Conservation (phyloP, 2,329 filamentous ascomycete genomes). For the Aspergillaceae sp. region DNA sequence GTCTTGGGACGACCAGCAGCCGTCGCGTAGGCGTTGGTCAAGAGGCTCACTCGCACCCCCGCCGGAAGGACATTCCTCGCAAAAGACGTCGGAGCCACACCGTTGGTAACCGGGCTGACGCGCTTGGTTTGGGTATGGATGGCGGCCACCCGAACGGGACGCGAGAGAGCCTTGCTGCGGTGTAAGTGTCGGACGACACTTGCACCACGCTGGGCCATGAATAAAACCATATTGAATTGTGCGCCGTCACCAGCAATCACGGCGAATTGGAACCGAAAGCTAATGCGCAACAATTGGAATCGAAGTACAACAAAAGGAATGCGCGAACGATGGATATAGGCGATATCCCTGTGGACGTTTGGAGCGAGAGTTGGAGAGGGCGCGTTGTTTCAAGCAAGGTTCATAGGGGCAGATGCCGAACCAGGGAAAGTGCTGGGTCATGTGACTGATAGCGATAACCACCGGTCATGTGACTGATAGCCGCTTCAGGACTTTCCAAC, state of each 20-base stretch:
- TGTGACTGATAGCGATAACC: constrained; percentile 7
- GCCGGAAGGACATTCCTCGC: constrained; percentile 6
- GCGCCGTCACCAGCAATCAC: too few relatives aligned
- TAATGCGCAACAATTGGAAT: neutral
- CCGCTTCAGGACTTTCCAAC: neutral
- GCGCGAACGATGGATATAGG: neutral
- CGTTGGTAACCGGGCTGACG: constrained; percentile 15
- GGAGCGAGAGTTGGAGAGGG: constrained; percentile 21
- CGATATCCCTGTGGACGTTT: neutral
- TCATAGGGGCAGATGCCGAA: constrained; percentile 14
- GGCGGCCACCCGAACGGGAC: constrained; percentile 18
- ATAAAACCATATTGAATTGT: constrained; percentile 22
- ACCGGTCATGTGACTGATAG: constrained; percentile 10
- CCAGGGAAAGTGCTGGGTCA: constrained; percentile 10
- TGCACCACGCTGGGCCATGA: constrained; percentile 22
- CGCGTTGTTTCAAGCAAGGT: constrained; percentile 15
- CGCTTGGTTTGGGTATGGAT: constrained; percentile 20
- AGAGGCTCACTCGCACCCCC: constrained; percentile 12
- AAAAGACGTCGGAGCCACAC: constrained; percentile 8
- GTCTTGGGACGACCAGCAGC: constrained; percentile 21
- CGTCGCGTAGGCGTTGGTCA: constrained; percentile 25
- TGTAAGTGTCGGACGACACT: constrained; percentile 23
- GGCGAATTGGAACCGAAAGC: neutral
- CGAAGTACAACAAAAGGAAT: too few relatives aligned
- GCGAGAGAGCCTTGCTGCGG: constrained; percentile 15